A percentile compares a stretch with the other conserved stretches of the same genome.
Conservation (phyloP, 441 rosid species). For the Jatropha podagrica region DNA sequence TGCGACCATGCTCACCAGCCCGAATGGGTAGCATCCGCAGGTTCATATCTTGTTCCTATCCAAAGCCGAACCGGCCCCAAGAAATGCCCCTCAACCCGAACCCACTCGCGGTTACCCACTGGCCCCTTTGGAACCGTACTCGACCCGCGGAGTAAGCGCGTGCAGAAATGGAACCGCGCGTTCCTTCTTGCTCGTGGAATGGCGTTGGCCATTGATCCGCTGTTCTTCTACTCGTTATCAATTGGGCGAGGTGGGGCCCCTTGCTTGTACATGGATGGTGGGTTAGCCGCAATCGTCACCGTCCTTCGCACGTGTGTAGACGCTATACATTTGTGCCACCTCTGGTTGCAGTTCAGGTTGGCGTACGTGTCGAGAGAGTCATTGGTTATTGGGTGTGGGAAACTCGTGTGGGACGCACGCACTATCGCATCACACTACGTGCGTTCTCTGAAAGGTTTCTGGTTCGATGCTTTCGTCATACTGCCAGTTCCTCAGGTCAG, state of each 20-base stretch:
- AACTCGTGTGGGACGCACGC: constrained; percentile 69
- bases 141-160: constrained; percentile 59
- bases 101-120: constrained; percentile 2
- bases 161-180: constrained; percentile 59
- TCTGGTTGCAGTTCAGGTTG: constrained; percentile 63
- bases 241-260: constrained; percentile 50
- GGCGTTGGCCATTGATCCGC: constrained; percentile 62
- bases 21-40: constrained; percentile 71
- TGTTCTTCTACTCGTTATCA: constrained; percentile 58
- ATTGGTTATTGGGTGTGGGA: constrained; percentile 66
- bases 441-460: constrained; percentile 55
- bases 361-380: constrained; percentile 73
- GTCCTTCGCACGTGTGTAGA: constrained; percentile 60
- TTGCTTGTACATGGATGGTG: constrained; percentile 61
- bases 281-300: constrained; percentile 48
- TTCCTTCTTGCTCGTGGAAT: constrained; percentile 58
- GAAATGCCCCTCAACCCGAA: constrained; percentile 7
- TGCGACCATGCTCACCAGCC: constrained; percentile 64
- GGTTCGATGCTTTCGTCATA: constrained; percentile 65
- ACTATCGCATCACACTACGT: constrained; percentile 56
- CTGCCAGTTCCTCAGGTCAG: constrained; percentile 72
- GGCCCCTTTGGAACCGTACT: constrained; percentile 41
- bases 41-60: constrained; percentile 65
- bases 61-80: constrained; percentile 28
- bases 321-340: constrained; percentile 49